Evolutionary conservation across 2,329 filamentous ascomycete species (phyloP).

Genomic region (Didymella keratinophila): DNA sequence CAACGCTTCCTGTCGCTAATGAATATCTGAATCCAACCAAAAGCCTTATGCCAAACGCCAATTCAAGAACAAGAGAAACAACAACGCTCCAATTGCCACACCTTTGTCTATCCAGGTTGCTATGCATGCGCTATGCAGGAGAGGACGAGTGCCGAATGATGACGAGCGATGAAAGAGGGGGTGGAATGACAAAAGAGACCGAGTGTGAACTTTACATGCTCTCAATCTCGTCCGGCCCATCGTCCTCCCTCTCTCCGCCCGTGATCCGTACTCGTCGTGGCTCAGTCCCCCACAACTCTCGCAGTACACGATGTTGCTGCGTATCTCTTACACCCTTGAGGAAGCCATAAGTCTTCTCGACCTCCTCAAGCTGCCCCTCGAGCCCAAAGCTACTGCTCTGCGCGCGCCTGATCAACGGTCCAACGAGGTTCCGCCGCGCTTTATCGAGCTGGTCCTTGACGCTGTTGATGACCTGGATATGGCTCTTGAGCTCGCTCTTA

Average conservation of each 20-base stretch:
- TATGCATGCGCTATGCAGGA: slow-evolving; percentile 4
- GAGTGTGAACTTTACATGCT: background rate
- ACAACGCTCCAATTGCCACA: background rate
- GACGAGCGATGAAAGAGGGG: no score
- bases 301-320: slow-evolving; percentile 85
- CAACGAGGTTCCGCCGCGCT: slow-evolving; percentile 82
- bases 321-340: slow-evolving; percentile 76
- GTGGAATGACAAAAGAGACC: background rate
- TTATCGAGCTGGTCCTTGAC: slow-evolving; percentile 87
- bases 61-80: background rate
- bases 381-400: slow-evolving; percentile 74
- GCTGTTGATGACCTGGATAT: slow-evolving; percentile 82
- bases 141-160: background rate
- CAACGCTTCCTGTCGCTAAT: background rate
- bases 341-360: slow-evolving; percentile 81
- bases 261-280: slow-evolving; percentile 42
- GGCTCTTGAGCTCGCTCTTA: slow-evolving; percentile 84
- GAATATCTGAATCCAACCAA: background rate
- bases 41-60: background rate
- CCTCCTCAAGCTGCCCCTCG: slow-evolving; percentile 83
- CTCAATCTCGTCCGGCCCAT: slow-evolving; percentile 31
- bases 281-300: slow-evolving; percentile 67
- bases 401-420: slow-evolving; percentile 77
- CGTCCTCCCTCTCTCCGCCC: slow-evolving; percentile 25
- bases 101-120: background rate